These are phyloP conservation scores for Bimuria novae-zelandiae DNA, from an alignment of 2,329 filamentous ascomycete species.

Conservation along the genomic window DNA sequence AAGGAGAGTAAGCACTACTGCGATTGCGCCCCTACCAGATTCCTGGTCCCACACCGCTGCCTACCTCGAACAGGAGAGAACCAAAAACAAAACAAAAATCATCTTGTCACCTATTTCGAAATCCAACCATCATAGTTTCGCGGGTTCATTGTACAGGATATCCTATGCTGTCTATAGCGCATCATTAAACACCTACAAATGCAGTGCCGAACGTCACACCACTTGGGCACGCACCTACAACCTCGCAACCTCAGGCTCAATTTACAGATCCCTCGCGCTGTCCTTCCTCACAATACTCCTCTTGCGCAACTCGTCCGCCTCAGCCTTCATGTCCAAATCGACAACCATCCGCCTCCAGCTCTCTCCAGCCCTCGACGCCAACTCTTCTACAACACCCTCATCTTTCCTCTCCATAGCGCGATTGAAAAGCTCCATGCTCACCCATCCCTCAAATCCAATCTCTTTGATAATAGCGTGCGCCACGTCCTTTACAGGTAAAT, in stretches of 20 bases:
- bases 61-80: too few species aligned
- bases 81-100: too few species aligned
- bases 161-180: neutral
- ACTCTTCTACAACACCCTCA: constrained; percentile 58
- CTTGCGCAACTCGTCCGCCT: constrained; percentile 4
- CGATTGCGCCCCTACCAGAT: too few species aligned
- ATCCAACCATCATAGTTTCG: too few species aligned
- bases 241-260: constrained; percentile 8
- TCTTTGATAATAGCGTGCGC: constrained; percentile 65
- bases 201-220: neutral
- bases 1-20: too few species aligned
- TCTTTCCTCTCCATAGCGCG: constrained; percentile 60
- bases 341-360: constrained; percentile 57
- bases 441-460: constrained; percentile 69
- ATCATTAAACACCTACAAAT: neutral
- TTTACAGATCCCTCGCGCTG: constrained; percentile 10
- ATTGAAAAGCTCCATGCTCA: constrained; percentile 74
- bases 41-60: too few species aligned
- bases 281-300: constrained; percentile 15
- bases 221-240: neutral
- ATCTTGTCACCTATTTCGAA: too few species aligned
- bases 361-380: constrained; percentile 57
- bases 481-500: constrained; percentile 68
- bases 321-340: constrained; percentile 39
- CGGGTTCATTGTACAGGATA: too few species aligned